phyloP scores from a whole-genome alignment of 148 eudicot genomes.

The Rhododendron henanense region DNA sequence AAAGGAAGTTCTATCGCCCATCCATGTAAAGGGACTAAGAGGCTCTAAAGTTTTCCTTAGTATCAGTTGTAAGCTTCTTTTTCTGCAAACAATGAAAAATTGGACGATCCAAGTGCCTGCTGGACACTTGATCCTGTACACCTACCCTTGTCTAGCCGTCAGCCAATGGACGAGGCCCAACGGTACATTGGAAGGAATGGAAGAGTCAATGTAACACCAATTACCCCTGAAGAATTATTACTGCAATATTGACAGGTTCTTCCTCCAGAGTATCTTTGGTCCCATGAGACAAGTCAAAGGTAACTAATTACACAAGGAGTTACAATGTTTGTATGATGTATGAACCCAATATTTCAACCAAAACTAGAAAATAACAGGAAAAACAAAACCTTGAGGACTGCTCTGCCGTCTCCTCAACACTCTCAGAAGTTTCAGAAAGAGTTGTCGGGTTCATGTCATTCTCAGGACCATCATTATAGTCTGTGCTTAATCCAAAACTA shows the following conservation, averaged over 20 bases:
- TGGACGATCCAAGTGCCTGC: neutral
- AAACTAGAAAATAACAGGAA: neutral
- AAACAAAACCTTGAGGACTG: slow-evolving; percentile 48
- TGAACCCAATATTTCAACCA: neutral
- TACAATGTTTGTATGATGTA: neutral
- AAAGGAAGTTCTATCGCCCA: neutral
- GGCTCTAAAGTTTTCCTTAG: neutral
- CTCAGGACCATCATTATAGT: slow-evolving; percentile 25
- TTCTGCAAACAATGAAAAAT: neutral
- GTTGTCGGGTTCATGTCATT: slow-evolving; percentile 31
- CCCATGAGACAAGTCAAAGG: neutral
- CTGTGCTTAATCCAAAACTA: slow-evolving; percentile 38
- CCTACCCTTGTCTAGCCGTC: neutral
- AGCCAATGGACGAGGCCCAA: neutral
- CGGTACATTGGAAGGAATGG: neutral
- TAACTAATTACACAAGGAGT: neutral
- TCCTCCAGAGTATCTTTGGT: neutral
- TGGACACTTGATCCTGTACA: neutral
- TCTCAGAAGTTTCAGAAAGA: slow-evolving; percentile 40
- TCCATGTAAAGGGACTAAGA: neutral
- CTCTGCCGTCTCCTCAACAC: slow-evolving; percentile 40
- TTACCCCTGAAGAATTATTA: neutral
- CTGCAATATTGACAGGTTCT: neutral
- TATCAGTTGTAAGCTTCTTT: neutral
- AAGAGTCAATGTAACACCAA: neutral